Evolutionary conservation across 225 moss, liverwort and hornwort genomes (phyloP).

Genomic region (Rhytidiadelphus loreus): DNA sequence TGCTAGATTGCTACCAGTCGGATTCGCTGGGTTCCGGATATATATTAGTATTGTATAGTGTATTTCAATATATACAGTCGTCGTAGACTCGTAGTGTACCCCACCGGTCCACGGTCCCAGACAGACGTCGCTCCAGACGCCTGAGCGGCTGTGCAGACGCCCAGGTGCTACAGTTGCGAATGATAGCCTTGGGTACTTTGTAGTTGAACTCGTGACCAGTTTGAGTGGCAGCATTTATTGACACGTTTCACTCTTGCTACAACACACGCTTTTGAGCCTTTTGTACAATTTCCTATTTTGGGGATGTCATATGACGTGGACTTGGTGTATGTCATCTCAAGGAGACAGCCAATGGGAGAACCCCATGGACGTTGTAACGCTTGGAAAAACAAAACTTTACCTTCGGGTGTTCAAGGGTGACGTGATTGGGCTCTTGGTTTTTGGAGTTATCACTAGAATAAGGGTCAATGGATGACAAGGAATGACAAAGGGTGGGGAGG

Average conservation of each 20-base stretch:
- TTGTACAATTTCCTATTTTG: background rate
- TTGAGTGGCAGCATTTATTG: background rate
- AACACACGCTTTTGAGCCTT: background rate
- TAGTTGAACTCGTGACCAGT: background rate
- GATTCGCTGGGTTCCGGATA: too few species aligned
- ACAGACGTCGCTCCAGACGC: background rate
- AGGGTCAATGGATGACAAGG: background rate
- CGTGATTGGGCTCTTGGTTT: background rate
- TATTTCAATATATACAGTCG: background rate
- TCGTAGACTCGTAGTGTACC: too few species aligned
- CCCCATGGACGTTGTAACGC: fast-evolving
- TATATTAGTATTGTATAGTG: too few species aligned
- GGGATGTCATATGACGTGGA: background rate
- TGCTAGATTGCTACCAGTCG: too few species aligned
- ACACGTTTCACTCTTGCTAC: background rate
- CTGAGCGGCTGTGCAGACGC: background rate
- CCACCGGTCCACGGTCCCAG: background rate
- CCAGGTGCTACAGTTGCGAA: background rate
- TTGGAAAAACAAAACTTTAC: fast-evolving
- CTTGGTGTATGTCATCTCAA: background rate
- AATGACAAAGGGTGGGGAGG: background rate
- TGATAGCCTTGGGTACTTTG: background rate
- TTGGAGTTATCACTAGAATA: fast-evolving
- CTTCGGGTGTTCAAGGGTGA: background rate
- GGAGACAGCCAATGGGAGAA: background rate